Evolutionary conservation across 2,329 filamentous ascomycete genomes (phyloP), one percentile per base, ranked within the genome.

Genomic region (Hymenoscyphus salicellus): DNA sequence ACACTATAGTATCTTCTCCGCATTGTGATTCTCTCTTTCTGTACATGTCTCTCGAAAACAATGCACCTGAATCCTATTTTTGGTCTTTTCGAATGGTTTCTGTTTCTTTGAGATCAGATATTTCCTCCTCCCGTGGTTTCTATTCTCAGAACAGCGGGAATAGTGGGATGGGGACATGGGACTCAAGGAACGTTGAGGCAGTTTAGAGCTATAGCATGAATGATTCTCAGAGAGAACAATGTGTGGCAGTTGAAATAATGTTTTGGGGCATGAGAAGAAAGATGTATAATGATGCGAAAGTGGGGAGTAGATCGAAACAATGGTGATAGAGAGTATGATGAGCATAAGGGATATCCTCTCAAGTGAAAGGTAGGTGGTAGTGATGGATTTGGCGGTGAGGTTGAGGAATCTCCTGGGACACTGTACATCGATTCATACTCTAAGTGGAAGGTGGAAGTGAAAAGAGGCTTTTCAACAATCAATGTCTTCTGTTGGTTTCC

Each of bases 231-330:
- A 56, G 28, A 28, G 23, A 61, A 41, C 1, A 43, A 10, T 61
- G 46, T 17, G 60, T 61, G 60, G 60, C 49, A 61, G 26, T 61
- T 32, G 16, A 43, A 38, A 61, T 28, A 10, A 17, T 20, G 46
- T 38, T 61, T 41, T 61, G 60, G 60, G 60, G 46, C 49, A 61
- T 56, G 60, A 55, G 20, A 56, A 41, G 28, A 28, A 16, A n/a
- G 58, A 23, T 26, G 43, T 60, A 32, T 17, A 28, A 49, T 49
- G 28, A 41, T 23, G 41, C 5, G 41, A 20, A 23, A 23, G 41
- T 52, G 46, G 43, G 20, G 23, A 52, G 46, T 52, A 52, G 46
- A 52, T 23, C 20, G n/a, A 28, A 52, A 52, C 20, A 52, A 8
- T 4, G 20, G 20, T 52, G 8, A 26, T 26, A 14, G 20, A 23